These are phyloP conservation scores for Eucalyptus pumila DNA, from an alignment of 345 rosid genomes.

Conservation along the genomic window DNA sequence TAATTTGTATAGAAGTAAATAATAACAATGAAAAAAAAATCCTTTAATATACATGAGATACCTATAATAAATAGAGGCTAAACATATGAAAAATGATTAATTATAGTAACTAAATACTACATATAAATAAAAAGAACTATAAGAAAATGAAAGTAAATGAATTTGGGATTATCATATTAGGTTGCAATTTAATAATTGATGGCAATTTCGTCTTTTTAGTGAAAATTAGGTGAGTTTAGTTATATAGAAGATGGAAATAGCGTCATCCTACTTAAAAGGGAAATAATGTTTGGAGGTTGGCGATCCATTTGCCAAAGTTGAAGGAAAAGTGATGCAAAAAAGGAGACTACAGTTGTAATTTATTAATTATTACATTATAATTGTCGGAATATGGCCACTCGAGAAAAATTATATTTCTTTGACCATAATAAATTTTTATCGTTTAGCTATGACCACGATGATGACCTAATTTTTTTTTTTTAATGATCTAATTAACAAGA, in stretches of 20 bases:
- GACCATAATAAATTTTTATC: not conserved
- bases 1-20: too few species aligned
- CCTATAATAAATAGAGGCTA: not conserved
- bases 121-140: too few species aligned
- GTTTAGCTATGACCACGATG: not conserved
- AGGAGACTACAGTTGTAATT: not conserved
- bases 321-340: not conserved
- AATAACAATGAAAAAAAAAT: not conserved
- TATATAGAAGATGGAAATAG: not conserved
- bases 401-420: not conserved
- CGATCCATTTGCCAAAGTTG: not conserved
- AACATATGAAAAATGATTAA: not conserved
- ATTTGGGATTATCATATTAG: not conserved
- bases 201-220: not conserved
- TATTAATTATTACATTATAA: not conserved
- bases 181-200: not conserved
- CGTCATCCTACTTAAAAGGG: not conserved
- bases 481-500: not conserved
- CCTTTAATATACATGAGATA: not conserved
- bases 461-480: not conserved
- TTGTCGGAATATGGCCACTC: not conserved
- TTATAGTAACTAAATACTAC: not conserved
- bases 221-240: not conserved
- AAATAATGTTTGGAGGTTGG: not conserved
- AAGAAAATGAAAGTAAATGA: too few species aligned